A percentile compares a stretch with the other conserved stretches of the same genome.
Conservation (phyloP, 768 basidiomycete species). For the Mycena rosella region DNA sequence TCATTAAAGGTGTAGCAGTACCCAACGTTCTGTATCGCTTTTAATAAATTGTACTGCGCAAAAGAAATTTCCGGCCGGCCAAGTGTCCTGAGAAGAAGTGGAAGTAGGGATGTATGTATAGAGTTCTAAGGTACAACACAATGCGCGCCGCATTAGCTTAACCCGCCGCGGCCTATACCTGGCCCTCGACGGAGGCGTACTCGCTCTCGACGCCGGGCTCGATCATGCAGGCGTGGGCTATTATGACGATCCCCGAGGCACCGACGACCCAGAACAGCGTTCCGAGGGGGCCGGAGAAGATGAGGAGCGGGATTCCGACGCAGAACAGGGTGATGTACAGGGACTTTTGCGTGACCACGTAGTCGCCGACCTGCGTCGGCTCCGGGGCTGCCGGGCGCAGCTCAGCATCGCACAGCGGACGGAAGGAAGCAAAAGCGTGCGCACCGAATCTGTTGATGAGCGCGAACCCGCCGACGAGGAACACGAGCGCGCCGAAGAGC, state of each 20-base stretch:
- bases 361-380: slow-evolving; percentile 85
- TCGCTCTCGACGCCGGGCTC: slow-evolving; percentile 98
- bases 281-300: slow-evolving; percentile 78
- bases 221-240: slow-evolving; percentile 88
- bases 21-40: slow-evolving; percentile 29
- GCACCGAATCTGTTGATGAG: slow-evolving; percentile 91
- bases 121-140: slow-evolving; percentile 22
- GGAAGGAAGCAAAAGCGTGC: slow-evolving; percentile 40
- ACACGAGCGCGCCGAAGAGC: slow-evolving; percentile 85
- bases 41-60: slow-evolving; percentile 32
- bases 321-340: slow-evolving; percentile 92
- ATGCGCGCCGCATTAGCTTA: slow-evolving; percentile 1
- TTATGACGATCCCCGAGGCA: slow-evolving; percentile 84
- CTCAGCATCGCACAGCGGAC: not conserved
- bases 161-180: slow-evolving; percentile 66
- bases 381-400: slow-evolving; percentile 71
- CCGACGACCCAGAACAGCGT: slow-evolving; percentile 97
- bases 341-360: slow-evolving; percentile 88
- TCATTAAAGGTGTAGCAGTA: slow-evolving; percentile 23
- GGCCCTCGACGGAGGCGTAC: slow-evolving; percentile 83
- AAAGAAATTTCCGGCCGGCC: slow-evolving; percentile 12
- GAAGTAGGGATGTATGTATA: slow-evolving; percentile 14
- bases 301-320: slow-evolving; percentile 91
- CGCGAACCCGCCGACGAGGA: slow-evolving; percentile 93
- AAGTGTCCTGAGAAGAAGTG: slow-evolving; percentile 6